Evolutionary conservation across 2,329 filamentous ascomycete genomes (phyloP).

Genomic region (Aspergillus texensis): DNA sequence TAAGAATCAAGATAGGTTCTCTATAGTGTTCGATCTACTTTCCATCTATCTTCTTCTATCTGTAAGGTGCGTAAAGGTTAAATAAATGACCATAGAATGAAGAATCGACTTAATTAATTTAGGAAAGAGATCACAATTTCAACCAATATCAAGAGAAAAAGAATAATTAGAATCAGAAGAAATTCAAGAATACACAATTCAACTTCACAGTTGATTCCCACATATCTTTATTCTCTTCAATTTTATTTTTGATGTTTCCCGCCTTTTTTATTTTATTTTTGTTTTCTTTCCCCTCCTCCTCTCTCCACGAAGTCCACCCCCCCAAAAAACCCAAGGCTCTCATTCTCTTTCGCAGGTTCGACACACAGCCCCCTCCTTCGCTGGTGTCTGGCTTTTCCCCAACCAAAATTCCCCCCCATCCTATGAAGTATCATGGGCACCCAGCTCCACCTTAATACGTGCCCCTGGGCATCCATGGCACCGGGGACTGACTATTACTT

Average conservation of each 20-base stretch:
- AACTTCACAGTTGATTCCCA: background rate
- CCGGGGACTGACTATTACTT: conserved; percentile 14
- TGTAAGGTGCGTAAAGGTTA: conserved; percentile 9
- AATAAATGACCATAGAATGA: background rate
- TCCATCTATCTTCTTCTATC: conserved; percentile 5
- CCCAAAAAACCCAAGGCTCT: conserved; percentile 3
- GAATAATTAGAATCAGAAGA: background rate
- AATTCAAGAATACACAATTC: background rate
- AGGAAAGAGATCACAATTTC: background rate
- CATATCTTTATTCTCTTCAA: background rate
- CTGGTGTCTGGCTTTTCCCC: background rate
- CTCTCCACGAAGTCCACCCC: background rate
- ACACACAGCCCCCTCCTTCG: conserved; percentile 17
- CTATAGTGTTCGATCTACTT: conserved; percentile 4
- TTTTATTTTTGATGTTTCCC: background rate
- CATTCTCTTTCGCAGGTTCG: conserved; percentile 1
- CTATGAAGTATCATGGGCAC: background rate
- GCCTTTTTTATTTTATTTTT: background rate
- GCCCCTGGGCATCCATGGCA: conserved; percentile 17
- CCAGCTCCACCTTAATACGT: conserved; percentile 14
- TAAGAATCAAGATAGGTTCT: conserved; percentile 4
- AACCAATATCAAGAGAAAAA: background rate
- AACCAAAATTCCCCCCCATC: conserved; percentile 6
- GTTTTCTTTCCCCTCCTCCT: background rate
- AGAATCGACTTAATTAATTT: background rate